Percentiles rank a stretch among this genome's conserved stretches.
phyloP scores from a whole-genome alignment of 805 yeast genomes.

The Clavispora carvajalis region DNA sequence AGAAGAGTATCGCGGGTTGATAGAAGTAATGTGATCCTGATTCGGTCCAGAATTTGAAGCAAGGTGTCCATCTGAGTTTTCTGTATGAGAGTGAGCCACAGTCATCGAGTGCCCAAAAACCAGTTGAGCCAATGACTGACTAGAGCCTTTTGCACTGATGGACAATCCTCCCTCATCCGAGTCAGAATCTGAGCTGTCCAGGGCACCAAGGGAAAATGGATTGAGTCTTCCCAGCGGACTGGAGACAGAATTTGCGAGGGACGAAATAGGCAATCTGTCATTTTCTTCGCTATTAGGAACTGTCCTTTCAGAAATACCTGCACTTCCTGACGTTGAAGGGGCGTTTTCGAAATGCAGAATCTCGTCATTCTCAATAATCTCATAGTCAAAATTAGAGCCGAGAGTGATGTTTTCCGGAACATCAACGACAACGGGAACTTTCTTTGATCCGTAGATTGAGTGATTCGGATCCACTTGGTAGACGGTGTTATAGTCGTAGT shows the following conservation, averaged over 20 bases:
- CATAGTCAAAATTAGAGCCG: conserved; percentile 38
- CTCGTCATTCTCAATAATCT: conserved; percentile 25
- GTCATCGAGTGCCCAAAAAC: conserved; percentile 25
- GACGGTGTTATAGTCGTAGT: conserved; percentile 76
- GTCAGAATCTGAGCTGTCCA: conserved; percentile 12
- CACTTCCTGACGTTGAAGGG: background rate
- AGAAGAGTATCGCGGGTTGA: conserved; percentile 32
- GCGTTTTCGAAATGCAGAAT: conserved; percentile 3
- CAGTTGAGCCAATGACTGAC: conserved; percentile 41
- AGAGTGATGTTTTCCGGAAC: conserved; percentile 41
- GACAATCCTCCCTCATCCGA: conserved; percentile 29
- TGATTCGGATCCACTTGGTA: conserved; percentile 50
- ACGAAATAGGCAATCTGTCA: conserved; percentile 15
- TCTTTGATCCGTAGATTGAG: conserved; percentile 28
- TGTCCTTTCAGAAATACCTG: background rate
- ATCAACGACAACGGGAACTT: conserved; percentile 38
- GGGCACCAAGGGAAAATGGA: conserved; percentile 9
- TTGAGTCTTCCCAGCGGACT: conserved; percentile 3
- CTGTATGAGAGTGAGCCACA: conserved; percentile 4
- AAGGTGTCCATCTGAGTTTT: conserved; percentile 15
- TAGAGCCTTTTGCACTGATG: conserved; percentile 34
- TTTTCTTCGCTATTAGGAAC: conserved; percentile 1
- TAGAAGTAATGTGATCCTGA: conserved; percentile 17
- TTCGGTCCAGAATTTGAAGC: conserved; percentile 19
- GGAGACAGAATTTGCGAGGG: conserved; percentile 15